A percentile compares a stretch with the other conserved stretches of the same genome.
Evolutionary conservation across 441 rosid species (phyloP).

Genomic region (Gossypium schwendimanii): DNA sequence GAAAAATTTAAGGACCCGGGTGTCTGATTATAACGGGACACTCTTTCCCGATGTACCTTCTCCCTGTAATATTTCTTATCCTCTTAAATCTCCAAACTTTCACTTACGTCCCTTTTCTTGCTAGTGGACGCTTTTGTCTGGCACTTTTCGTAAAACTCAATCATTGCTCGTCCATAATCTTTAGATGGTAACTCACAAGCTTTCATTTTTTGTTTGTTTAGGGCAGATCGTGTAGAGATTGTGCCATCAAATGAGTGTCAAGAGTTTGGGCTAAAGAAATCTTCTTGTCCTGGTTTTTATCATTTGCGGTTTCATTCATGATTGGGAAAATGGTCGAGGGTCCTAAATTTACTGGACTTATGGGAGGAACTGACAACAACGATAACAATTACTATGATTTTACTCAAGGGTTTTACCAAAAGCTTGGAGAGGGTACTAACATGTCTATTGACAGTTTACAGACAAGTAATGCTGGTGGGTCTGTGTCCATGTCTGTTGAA

Average conservation of each 20-base stretch:
- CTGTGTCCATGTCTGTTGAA: slow-evolving; percentile 85
- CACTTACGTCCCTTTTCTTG: not conserved
- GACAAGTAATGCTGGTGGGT: slow-evolving; percentile 78
- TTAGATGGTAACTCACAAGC: not conserved
- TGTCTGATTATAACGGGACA: not conserved
- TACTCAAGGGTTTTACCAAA: slow-evolving; percentile 75
- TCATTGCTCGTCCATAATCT: not conserved
- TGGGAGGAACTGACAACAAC: slow-evolving; percentile 41
- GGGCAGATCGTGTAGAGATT: slow-evolving; percentile 15
- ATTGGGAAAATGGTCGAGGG: slow-evolving; percentile 57
- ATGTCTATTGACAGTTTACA: slow-evolving; percentile 87
- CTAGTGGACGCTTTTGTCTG: not conserved
- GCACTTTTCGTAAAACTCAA: not conserved
- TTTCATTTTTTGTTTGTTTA: slow-evolving; percentile 3
- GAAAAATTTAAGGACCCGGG: not conserved
- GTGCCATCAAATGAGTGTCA: slow-evolving; percentile 17
- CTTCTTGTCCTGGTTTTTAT: slow-evolving; percentile 1
- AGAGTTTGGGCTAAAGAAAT: slow-evolving; percentile 18
- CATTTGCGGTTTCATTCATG: slow-evolving; percentile 29
- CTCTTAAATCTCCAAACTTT: not conserved
- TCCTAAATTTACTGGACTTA: slow-evolving; percentile 50
- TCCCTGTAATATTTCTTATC: not conserved
- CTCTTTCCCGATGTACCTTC: not conserved
- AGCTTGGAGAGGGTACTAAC: slow-evolving; percentile 79
- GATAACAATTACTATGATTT: slow-evolving; percentile 64